These are phyloP conservation scores for Theobroma grandiflorum DNA, from an alignment of 441 rosid species.

Conservation along the genomic window DNA sequence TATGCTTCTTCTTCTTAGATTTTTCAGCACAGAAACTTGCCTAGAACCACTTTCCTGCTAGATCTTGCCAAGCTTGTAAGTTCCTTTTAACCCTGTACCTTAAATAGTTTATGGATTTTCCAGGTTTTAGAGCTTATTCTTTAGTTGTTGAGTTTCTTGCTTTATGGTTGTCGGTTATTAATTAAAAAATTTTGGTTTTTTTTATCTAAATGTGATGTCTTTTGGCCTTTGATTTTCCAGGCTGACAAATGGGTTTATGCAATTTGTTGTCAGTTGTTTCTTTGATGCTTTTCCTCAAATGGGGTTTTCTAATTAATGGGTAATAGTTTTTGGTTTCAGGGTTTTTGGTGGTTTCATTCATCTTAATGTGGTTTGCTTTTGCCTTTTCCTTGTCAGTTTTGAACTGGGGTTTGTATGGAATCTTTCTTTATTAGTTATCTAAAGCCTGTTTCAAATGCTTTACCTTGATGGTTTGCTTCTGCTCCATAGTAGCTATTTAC, in stretches of 20 bases:
- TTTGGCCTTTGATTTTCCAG: constrained; percentile 4
- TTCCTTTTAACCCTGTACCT: not conserved
- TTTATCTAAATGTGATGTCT: constrained; percentile 3
- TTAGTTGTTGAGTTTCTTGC: not conserved
- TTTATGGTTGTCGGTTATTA: not conserved
- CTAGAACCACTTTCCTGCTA: constrained; percentile 12
- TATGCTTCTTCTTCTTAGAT: constrained; percentile 4
- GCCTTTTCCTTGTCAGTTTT: constrained; percentile 10
- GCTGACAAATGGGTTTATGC: constrained; percentile 20
- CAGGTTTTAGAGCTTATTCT: not conserved
- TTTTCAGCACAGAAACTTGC: constrained; percentile 10
- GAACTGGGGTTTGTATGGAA: not conserved
- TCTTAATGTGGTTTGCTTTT: constrained; percentile 8
- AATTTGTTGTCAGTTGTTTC: not conserved
- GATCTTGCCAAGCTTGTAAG: constrained; percentile 23
- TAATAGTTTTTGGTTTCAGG: not conserved
- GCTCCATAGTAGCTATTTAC: constrained; percentile 3
- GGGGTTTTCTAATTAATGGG: constrained; percentile 17
- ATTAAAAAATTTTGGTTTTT: not conserved
- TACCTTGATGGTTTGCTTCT: constrained; percentile 8
- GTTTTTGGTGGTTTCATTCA: constrained; percentile 9
- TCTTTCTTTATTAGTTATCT: not conserved
- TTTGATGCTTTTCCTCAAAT: constrained; percentile 14
- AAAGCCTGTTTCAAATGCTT: not conserved
- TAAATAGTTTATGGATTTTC: not conserved